Conservation (phyloP, 2,329 filamentous ascomycete genomes). For the Sporothrix luriei region DNA sequence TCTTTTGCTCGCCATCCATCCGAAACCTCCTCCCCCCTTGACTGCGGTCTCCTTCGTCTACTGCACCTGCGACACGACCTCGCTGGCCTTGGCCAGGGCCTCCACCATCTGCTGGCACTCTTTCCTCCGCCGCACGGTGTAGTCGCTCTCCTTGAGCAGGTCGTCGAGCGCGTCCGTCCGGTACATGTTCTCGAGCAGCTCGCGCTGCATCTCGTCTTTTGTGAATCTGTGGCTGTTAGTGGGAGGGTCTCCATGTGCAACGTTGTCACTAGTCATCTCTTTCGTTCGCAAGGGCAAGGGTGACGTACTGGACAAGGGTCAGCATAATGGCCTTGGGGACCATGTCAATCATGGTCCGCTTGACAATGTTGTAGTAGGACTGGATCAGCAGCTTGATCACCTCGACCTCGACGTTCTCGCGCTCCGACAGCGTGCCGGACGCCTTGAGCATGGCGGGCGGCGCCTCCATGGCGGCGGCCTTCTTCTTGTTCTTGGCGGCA, state of each 20-base stretch:
- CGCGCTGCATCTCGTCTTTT: conserved; percentile 97
- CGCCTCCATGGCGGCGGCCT: conserved; percentile 99
- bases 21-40: too few species aligned
- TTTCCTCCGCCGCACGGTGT: conserved; percentile 90
- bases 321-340: conserved; percentile 99
- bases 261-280: not conserved
- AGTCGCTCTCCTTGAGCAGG: conserved; percentile 95
- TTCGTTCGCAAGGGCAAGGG: too few species aligned
- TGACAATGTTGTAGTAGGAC: conserved; percentile 98
- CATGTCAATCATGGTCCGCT: conserved; percentile 99
- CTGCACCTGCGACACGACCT: conserved; percentile 87
- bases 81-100: conserved; percentile 81
- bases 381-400: conserved; percentile 97
- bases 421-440: conserved; percentile 88
- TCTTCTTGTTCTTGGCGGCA: conserved; percentile 99
- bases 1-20: not conserved
- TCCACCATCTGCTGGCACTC: conserved; percentile 99
- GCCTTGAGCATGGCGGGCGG: conserved; percentile 92
- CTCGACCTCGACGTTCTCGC: conserved; percentile 93
- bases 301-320: conserved; percentile 70
- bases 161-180: conserved; percentile 87
- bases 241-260: not conserved
- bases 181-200: conserved; percentile 98
- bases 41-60: conserved; percentile 41
- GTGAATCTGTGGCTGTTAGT: conserved; percentile 60